Evolutionary conservation across 2,329 filamentous ascomycete species (phyloP), one percentile per base, ranked within the genome.

Genomic region (Sporothrix humicola): DNA sequence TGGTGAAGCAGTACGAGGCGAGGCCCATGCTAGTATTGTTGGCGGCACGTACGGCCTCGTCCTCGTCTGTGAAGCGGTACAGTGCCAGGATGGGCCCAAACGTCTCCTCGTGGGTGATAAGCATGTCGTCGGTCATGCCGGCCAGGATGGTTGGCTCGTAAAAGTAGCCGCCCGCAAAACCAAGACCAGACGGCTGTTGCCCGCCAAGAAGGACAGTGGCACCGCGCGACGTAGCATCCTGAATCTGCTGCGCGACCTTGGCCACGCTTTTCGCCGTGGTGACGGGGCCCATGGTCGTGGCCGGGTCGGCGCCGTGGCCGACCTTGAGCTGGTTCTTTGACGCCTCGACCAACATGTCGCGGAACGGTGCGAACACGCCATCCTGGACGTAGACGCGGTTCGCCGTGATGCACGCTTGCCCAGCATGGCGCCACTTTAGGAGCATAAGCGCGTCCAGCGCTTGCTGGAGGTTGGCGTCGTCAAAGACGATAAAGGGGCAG

Each of bases 361-460:
- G 74, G 58, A 76, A 75, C 17, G 72, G 68, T 50, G 90, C 87
- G 79, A 90, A 89, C 8, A 93, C 85, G 13, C 85, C 86, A 1
- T 83, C 83, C 79, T 92, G 90, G 2, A 92, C 87, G 78, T 89
- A 91, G 42, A 92, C 86, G 0, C 90, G 84, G 78, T 91, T 91
- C 7, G 89, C 89, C 0, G 89, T 88, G 75, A 91, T 87, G 77
- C 90, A 91, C 2, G 88, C 88, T 79, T 91, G 89, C 2, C 89
- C 89, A 2, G 89, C 88, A 78, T 91, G 88, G 56, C 80, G 76
- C 80, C 81, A 83, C 75, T 83, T 83, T 58, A 83, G 79, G 31
- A 78, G 74, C 73, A 81, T 79, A 12, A 83, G 78, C 77, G 79
- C 78, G 31, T 82, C 81, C 0, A 89, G 88, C 1, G 91, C 90